A percentile compares a stretch with the other conserved stretches of the same genome.
phyloP scores from a whole-genome alignment of 768 basidiomycete species.

The Naganishia friedmannii region DNA sequence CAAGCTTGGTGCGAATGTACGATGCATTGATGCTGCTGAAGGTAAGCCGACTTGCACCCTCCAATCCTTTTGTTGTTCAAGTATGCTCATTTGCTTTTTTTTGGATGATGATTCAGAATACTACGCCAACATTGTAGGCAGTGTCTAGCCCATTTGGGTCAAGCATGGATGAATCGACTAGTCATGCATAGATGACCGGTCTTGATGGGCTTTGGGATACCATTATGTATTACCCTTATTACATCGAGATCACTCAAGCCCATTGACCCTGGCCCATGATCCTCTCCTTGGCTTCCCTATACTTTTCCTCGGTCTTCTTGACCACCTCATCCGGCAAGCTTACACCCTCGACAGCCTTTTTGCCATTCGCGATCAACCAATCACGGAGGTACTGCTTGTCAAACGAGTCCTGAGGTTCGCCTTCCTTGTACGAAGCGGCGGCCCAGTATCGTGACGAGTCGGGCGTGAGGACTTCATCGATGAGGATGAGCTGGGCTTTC shows the following conservation, averaged over 20 bases:
- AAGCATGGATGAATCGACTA: not conserved
- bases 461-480: conserved; percentile 95
- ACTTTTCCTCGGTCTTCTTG: conserved; percentile 70
- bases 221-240: conserved; percentile 1
- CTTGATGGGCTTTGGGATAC: not conserved
- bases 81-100: not conserved
- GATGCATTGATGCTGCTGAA: conserved; percentile 82
- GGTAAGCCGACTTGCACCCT: conserved; percentile 27
- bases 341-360: conserved; percentile 68
- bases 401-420: conserved; percentile 78
- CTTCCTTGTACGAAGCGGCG: conserved; percentile 66
- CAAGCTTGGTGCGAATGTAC: conserved; percentile 82
- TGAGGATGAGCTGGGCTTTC: conserved; percentile 66
- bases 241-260: conserved; percentile 16
- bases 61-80: no score
- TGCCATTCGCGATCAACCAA: conserved; percentile 75
- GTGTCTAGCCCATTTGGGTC: not conserved
- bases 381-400: conserved; percentile 96
- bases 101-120: conserved; percentile 7
- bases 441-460: conserved; percentile 99
- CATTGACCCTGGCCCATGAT: conserved; percentile 52
- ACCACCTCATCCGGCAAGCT: conserved; percentile 72
- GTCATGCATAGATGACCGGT: no score
- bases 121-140: conserved; percentile 16
- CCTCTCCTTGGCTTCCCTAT: conserved; percentile 64